phyloP scores from a whole-genome alignment of 2,329 filamentous ascomycete species.

The Colletotrichum filicis region DNA sequence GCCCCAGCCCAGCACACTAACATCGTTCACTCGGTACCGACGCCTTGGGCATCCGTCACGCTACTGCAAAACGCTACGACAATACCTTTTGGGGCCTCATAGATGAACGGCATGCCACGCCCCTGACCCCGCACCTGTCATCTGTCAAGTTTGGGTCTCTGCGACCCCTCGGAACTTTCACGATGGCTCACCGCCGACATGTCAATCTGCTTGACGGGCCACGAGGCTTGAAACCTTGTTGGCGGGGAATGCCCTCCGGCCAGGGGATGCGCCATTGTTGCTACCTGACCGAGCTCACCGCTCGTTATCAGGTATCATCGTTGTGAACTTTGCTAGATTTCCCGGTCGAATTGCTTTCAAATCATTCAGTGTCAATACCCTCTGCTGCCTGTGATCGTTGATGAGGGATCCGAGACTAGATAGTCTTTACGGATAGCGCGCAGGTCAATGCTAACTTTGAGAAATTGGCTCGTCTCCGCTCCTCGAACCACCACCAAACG shows the following conservation, averaged over 20 bases:
- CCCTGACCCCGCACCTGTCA: not conserved
- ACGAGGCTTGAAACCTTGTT: not conserved
- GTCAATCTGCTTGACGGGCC: not conserved
- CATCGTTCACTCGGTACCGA: conserved; percentile 14
- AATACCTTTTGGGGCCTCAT: not conserved
- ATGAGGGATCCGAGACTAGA: not conserved
- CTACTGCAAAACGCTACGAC: not conserved
- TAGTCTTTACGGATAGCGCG: not conserved
- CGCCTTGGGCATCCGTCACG: not conserved
- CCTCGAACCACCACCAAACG: not conserved
- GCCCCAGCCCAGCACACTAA: not conserved
- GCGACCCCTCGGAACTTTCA: not conserved
- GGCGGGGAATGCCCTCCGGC: not conserved
- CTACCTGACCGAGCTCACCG: no score
- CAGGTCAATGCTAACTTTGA: not conserved
- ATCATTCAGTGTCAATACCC: not conserved
- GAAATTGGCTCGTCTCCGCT: not conserved
- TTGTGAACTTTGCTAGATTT: not conserved
- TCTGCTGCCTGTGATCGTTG: not conserved
- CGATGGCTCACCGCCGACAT: not conserved
- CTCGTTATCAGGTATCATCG: no score
- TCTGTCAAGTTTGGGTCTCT: not conserved
- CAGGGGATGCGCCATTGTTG: no score
- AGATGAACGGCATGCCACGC: not conserved
- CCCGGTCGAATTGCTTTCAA: not conserved